Evolutionary conservation across 1,139 yeast genomes (phyloP).

Genomic region (Arxiozyma bovina): DNA sequence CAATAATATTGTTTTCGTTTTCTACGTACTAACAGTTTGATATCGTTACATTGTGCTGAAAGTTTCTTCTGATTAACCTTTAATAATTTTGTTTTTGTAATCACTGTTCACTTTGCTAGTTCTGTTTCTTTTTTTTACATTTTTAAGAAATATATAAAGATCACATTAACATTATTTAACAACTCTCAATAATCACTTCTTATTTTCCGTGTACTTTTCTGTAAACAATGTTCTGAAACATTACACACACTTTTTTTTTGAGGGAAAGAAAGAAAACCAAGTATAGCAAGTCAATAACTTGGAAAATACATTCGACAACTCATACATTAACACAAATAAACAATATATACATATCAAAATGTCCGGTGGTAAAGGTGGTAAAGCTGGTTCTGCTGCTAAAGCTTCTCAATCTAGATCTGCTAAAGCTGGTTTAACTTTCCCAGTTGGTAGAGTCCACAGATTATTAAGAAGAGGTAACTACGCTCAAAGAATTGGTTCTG

Average conservation of each 20-base stretch:
- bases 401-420: slow-evolving; percentile 96
- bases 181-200: not conserved
- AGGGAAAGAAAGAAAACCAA: not conserved
- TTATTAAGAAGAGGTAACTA: slow-evolving; percentile 95
- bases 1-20: not conserved
- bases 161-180: too few species aligned
- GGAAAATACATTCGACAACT: not conserved
- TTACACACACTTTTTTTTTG: too few species aligned
- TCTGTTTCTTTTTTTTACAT: not conserved
- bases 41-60: not conserved
- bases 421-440: slow-evolving; percentile 98
- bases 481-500: slow-evolving; percentile 99
- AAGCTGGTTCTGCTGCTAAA: slow-evolving; percentile 88
- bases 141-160: not conserved
- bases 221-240: too few species aligned
- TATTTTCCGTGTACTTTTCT: too few species aligned
- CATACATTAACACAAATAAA: slow-evolving; percentile 10
- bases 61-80: not conserved
- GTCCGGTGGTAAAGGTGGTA: slow-evolving; percentile 99
- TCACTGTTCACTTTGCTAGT: not conserved
- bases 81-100: not conserved
- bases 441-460: slow-evolving; percentile 99
- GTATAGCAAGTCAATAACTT: not conserved
- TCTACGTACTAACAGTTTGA: not conserved
- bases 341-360: slow-evolving; percentile 36